These are phyloP conservation scores for Volvox africanus DNA, from an alignment of 139 green algal species.

Conservation along the genomic window DNA sequence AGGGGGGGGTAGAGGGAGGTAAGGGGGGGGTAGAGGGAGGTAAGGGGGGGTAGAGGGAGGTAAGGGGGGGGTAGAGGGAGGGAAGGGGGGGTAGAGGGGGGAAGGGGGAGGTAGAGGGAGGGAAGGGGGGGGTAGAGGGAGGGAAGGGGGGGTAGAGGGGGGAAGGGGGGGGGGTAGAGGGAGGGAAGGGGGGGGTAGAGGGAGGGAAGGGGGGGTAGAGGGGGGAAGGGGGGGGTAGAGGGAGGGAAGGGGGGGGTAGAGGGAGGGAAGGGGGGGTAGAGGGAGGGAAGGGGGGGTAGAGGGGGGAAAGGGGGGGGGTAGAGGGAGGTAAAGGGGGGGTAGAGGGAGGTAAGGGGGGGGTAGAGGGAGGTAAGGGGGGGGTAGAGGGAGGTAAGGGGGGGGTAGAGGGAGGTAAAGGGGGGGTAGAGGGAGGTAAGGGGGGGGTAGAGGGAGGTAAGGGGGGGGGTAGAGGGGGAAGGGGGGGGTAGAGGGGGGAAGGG, in stretches of 20 bases:
- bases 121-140: background rate
- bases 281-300: background rate
- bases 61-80: too few relatives aligned
- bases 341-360: too few relatives aligned
- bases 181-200: background rate
- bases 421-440: background rate
- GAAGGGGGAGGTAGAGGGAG: background rate
- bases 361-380: background rate
- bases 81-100: too few relatives aligned
- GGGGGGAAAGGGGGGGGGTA: background rate
- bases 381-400: too few relatives aligned
- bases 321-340: too few relatives aligned
- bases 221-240: background rate
- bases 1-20: too few relatives aligned
- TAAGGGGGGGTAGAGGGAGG: too few relatives aligned
- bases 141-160: background rate
- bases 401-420: background rate
- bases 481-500: too few relatives aligned
- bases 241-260: background rate
- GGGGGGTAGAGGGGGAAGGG: background rate
- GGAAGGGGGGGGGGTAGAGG: background rate
- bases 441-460: background rate
- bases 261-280: background rate
- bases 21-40: too few relatives aligned
- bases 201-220: background rate